Evolutionary conservation across 306 rosid species (phyloP), one percentile per base, ranked within the genome.

Genomic region (Trifolium pratense): DNA sequence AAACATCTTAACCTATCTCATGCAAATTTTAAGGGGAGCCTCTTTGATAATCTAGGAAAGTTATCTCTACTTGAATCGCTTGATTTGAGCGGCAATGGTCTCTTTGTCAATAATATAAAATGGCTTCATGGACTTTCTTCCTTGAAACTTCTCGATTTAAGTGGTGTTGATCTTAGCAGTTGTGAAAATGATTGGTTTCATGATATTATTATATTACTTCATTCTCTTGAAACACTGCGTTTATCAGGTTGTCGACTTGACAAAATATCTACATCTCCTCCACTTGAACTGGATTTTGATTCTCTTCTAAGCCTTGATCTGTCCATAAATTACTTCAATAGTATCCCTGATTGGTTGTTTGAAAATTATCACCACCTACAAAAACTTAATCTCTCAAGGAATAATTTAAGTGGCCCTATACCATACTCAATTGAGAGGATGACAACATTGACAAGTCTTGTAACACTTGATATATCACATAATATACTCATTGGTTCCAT

Each of bases 1-100:
- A 3, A 68, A 29, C 46, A 80, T 40, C 79, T 80, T 40, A 73
- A 80, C 36, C 72, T 80, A 52, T 80, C 84, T 17, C 0, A 18
- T 52, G 71, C 84, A 3, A 29, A 2, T 7, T 18, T 80, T 29
- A 52, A 11, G 12, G 80, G 84, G 11, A 7, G 0, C 1, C 37
- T 79, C 14, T 62, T 62, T 21, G 13, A 36, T 26, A 48, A n/a
- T 37, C 68, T 69, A 40, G 80, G 68, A 3, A 80, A 75, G n/a
- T 68, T 80, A 40, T 80, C 73, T n/a, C 60, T 3, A 5, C 62
- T 80, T 2, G 43, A 80, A 51, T 68, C 37, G n/a, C 68, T 80
- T 75, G 48, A 75, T 69, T 60, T 75, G n/a, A 68, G 76, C 31
- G 15, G 46, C 23, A 75, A 52, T 2, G 8, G 1, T 4, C 9